Conservation (phyloP, 2,329 filamentous ascomycete species). For the Lachnellula suecica region DNA sequence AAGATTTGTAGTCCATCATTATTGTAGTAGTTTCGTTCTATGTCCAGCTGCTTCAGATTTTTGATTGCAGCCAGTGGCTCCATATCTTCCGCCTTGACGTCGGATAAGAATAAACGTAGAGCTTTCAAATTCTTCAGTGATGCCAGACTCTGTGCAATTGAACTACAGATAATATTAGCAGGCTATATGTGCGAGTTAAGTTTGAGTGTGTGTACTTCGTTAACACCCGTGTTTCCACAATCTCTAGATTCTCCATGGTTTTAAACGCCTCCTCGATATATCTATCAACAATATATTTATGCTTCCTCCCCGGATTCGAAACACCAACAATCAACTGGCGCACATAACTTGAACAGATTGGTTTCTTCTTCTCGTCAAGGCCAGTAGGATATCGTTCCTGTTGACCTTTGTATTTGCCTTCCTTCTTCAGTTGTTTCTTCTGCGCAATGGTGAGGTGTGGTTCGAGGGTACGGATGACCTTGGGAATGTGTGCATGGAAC, state of each 20-base stretch:
- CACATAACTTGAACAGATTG: constrained; percentile 4
- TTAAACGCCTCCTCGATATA: constrained; percentile 9
- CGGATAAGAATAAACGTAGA: neutral
- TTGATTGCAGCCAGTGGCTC: neutral
- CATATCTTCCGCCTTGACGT: neutral
- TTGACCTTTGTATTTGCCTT: constrained; percentile 7
- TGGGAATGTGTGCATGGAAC: constrained; percentile 5
- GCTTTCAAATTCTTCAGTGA: constrained; percentile 5
- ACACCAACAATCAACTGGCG: neutral
- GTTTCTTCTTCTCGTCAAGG: constrained; percentile 5
- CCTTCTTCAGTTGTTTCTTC: constrained; percentile 6
- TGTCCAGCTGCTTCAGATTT: constrained; percentile 1
- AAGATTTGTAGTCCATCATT: neutral
- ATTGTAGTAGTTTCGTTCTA: neutral
- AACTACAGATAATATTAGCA: constrained; percentile 1
- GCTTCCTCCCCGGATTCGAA: constrained; percentile 3
- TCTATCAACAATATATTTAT: constrained; percentile 4
- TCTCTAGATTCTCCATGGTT: constrained; percentile 7
- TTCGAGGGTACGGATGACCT: constrained; percentile 7
- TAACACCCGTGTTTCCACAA: constrained; percentile 4
- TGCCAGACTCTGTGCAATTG: constrained; percentile 4
- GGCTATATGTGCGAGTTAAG: neutral
- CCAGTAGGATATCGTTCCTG: neutral
- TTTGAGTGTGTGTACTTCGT: constrained; percentile 1
- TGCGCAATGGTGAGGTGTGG: constrained; percentile 5